Evolutionary conservation across 2,329 filamentous ascomycete genomes (phyloP), one percentile per base, ranked within the genome.

Genomic region (Trichophaea hybrida): DNA sequence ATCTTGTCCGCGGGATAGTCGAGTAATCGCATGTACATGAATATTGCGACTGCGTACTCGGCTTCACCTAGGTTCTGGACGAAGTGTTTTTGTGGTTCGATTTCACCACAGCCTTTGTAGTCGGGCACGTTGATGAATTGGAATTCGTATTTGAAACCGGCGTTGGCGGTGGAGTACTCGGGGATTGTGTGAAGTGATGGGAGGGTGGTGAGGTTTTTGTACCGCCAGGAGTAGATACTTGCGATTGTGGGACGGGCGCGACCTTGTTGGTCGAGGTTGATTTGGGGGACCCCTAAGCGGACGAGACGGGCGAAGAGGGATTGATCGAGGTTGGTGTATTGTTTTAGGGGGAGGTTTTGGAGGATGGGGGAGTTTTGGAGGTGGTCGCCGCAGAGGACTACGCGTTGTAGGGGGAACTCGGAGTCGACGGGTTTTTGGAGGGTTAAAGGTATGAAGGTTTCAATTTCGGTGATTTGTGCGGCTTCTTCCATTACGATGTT

Each of bases 401-500:
- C 83, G 44, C 94, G 80, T 72, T 96, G 88, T 10, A 98, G 75
- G 2, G 83, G 81, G 66, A 87, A 78, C 69, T 88, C 78, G 37
- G 85, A 85, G 55, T 84, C 76, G 65, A 81, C 80, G 17, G 85
- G 81, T 64, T 86, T 88, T 70, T 98, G 94, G 73, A 98, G 78
- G n/a, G 90, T 86, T 57, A 95, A 77, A 0, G 93, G 93, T 64
- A 98, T 88, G 73, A 98, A 97, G 65, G 88, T 94, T 71, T 98
- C 93, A 50, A 96, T 86, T 72, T 98, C 93, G 0, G 91, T 98
- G 69, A 98, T 91, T 70, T 98, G 93, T 10, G 93, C 93, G 4
- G 93, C 91, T 77, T 98, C 93, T 75, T 98, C 93, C 86, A 98
- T 96, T 57, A 98, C 79, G 10, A 98, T 86, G 65, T 95, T 98